Percentiles rank a stretch among this genome's conserved stretches.
Conservation (phyloP, 345 rosid species). For the Citrus reticulata region DNA sequence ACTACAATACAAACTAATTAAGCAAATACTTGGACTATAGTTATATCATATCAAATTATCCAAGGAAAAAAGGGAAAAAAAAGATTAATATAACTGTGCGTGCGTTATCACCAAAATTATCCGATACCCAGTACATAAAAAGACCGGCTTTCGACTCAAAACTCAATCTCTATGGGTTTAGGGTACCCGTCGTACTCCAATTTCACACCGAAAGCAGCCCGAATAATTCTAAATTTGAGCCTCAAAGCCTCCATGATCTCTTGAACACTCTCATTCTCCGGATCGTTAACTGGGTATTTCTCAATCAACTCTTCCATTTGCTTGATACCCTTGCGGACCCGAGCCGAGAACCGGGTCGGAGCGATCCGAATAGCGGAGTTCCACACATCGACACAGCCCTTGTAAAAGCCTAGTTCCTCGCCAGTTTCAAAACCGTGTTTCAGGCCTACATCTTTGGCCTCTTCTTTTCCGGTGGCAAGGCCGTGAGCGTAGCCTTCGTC, state of each 20-base stretch:
- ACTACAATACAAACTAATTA: background rate
- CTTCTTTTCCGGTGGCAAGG: too few species aligned
- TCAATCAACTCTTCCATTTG: constrained; percentile 56
- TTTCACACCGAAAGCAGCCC: constrained; percentile 61
- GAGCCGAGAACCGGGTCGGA: constrained; percentile 44
- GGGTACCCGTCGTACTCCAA: constrained; percentile 66
- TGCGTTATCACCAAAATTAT: background rate
- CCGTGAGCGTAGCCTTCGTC: too few species aligned
- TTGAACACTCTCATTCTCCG: constrained; percentile 57
- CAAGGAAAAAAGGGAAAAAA: background rate
- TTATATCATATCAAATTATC: background rate
- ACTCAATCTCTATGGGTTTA: constrained; percentile 52
- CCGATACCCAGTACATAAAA: background rate
- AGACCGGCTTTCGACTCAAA: constrained; percentile 29
- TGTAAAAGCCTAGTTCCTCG: too few species aligned
- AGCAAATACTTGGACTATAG: background rate
- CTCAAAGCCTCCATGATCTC: constrained; percentile 58
- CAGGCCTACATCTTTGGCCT: too few species aligned
- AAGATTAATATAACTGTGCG: too few species aligned
- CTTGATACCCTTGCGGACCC: constrained; percentile 51
- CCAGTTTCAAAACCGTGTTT: too few species aligned
- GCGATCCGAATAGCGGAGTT: constrained; percentile 46
- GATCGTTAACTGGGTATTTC: constrained; percentile 54
- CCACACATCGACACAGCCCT: constrained; percentile 43
- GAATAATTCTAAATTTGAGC: constrained; percentile 59